phyloP scores from a whole-genome alignment of 2,329 filamentous ascomycete species.

The Fusarium goolgardi region DNA sequence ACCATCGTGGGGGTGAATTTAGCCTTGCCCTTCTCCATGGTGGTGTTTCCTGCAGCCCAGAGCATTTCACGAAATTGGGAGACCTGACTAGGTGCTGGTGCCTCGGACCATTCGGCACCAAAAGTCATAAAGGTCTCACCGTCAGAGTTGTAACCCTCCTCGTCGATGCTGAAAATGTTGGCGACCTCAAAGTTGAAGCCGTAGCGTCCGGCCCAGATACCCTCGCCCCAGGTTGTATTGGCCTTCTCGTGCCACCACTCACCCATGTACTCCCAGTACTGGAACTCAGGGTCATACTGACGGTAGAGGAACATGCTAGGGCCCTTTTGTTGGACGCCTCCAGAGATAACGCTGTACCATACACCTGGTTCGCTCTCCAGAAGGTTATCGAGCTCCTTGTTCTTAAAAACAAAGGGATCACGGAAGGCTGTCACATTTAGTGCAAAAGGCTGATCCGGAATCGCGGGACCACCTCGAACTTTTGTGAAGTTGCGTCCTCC shows the following conservation, averaged over 20 bases:
- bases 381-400: conserved; percentile 31
- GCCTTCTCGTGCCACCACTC: conserved; percentile 53
- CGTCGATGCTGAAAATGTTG: conserved; percentile 56
- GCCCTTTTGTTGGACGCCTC: conserved; percentile 38
- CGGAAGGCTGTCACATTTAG: conserved; percentile 44
- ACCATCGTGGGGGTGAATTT: conserved; percentile 56
- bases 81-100: conserved; percentile 54
- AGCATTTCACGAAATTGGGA: conserved; percentile 56
- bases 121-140: conserved; percentile 56
- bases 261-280: conserved; percentile 44
- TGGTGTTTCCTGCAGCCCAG: conserved; percentile 55
- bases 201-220: conserved; percentile 52
- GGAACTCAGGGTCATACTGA: conserved; percentile 41
- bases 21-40: conserved; percentile 43
- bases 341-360: conserved; percentile 42
- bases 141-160: conserved; percentile 53
- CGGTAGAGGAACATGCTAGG: conserved; percentile 43
- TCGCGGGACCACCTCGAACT: conserved; percentile 38
- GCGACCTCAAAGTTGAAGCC: conserved; percentile 60
- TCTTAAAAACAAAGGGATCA: conserved; percentile 44
- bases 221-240: conserved; percentile 52
- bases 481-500: conserved; percentile 44
- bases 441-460: conserved; percentile 35
- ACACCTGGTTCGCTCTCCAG: conserved; percentile 34
- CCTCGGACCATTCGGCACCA: conserved; percentile 58